Base-by-base conservation (phyloP, 345 rosid genomes). In the Eutrema yunnanense region DNA sequence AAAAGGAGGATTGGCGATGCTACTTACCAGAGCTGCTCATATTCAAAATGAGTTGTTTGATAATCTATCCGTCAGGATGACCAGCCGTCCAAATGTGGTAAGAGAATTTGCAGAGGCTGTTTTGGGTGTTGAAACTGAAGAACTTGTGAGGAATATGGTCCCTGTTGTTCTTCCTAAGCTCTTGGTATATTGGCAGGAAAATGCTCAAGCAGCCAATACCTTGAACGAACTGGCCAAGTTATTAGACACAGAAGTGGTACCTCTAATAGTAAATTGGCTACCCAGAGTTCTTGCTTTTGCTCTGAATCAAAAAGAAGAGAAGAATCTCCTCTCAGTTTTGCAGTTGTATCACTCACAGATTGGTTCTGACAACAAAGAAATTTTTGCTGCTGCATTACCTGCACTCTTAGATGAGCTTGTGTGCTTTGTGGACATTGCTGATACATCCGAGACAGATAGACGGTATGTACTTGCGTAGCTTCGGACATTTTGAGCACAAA, bases 261-360 rank as follows among this genome's bases (percentile, higher is more conserved):
- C 92, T 46, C 83, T 94, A 61, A 80, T 91, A 46, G 93, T 94
- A 68, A 81, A 87, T 78, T 94, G 92, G 96, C 81, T 91, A 13
- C 98, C 98, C 6, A 89, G 88, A 81, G 97, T 94, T 30, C 98
- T 91, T 74, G 91, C 97, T 22, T 89, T 84, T 87, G 92, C 96
- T 74, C 96, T 91, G 54, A 88, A 86, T 82, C 89, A 73, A 75
- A 63, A 82, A 72, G 87, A 92, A 69, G 87, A 84, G 71, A 84
- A 70, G 63, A 84, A 79, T 59, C 81, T 94, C 77, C 82, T 78
- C 69, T 85, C 86, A 76, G 90, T 90, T 50, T 82, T 94, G 82
- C 88, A 88, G 73, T 88, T 91, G 79, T 94, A 94, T 86, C 84
- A 86, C 34, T 84, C 82, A 60, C 92, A 87, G 63, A 87, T 81